A percentile compares a stretch with the other conserved stretches of the same genome.
Conservation (phyloP, 305 asterid genomes). For the Stenogyne calaminthoides region DNA sequence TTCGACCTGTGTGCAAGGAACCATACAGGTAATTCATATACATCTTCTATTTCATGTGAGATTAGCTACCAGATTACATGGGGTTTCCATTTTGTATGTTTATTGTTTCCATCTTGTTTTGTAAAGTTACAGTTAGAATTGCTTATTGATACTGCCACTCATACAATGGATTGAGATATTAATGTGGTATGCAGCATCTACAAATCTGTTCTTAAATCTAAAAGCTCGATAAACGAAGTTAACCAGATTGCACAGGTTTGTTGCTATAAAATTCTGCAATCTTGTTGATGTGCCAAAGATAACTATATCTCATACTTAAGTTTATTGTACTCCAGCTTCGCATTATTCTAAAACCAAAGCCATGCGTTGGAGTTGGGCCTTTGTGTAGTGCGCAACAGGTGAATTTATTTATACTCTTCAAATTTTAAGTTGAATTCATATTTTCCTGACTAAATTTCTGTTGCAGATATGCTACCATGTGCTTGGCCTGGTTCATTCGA, state of each 20-base stretch:
- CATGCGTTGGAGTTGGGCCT: conserved; percentile 86
- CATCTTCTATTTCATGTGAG: conserved; percentile 11
- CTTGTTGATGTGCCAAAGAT: conserved; percentile 22
- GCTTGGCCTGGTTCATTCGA: conserved; percentile 91
- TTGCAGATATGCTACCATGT: conserved; percentile 90
- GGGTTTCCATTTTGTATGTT: not conserved
- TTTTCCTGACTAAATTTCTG: conserved; percentile 27
- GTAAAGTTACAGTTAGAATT: not conserved
- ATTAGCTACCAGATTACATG: not conserved
- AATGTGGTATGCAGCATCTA: conserved; percentile 64
- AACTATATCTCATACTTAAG: conserved; percentile 31
- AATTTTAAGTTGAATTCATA: conserved; percentile 22
- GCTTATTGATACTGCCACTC: conserved; percentile 2
- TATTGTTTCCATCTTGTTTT: not conserved
- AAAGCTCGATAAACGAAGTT: conserved; percentile 81
- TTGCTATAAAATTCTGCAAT: conserved; percentile 31
- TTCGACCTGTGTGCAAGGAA: conserved; percentile 81
- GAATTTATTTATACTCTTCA: conserved; percentile 22
- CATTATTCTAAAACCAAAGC: conserved; percentile 82
- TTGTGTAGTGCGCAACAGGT: conserved; percentile 91
- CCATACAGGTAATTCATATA: conserved; percentile 71
- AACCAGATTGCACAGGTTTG: conserved; percentile 91
- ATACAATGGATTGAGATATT: conserved; percentile 14
- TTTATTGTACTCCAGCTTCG: conserved; percentile 67
- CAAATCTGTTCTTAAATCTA: conserved; percentile 70